Evolutionary conservation across 164 flowering plant genomes (phyloP).

Genomic region (Pachysandra terminalis): DNA sequence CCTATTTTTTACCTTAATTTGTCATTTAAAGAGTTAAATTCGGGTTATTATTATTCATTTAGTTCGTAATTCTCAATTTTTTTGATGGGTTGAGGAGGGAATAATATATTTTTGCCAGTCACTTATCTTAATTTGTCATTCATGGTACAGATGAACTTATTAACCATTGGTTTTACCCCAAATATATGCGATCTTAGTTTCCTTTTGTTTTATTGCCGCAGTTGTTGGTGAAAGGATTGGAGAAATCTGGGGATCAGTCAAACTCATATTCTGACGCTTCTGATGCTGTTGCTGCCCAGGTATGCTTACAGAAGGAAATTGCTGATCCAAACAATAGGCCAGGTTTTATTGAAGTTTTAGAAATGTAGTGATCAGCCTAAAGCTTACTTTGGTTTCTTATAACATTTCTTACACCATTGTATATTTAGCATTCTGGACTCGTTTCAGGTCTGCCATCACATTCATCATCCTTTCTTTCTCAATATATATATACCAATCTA

Average conservation of each 20-base stretch:
- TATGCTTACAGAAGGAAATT: conserved; percentile 9
- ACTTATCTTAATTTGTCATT: too few species aligned
- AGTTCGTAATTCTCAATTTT: too few species aligned
- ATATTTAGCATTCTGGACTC: too few species aligned
- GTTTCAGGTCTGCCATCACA: too few species aligned
- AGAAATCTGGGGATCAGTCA: conserved; percentile 35
- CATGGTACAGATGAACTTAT: too few species aligned
- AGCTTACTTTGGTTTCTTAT: neutral
- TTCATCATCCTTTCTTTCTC: too few species aligned
- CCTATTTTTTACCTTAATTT: neutral
- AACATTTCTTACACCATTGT: neutral
- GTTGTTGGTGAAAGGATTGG: conserved; percentile 52
- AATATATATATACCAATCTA: too few species aligned
- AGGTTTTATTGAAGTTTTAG: neutral
- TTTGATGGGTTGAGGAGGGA: too few species aligned
- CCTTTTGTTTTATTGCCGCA: conserved; percentile 18
- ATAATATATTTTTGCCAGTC: too few species aligned
- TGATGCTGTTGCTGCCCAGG: conserved; percentile 69
- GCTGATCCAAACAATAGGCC: neutral
- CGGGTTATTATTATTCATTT: too few species aligned
- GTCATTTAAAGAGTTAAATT: too few species aligned
- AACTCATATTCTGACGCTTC: conserved; percentile 37
- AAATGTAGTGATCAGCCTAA: neutral
- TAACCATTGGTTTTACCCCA: neutral
- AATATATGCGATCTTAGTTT: neutral